Evolutionary conservation across 768 basidiomycete genomes (phyloP).

Genomic region (Mycena latifolia): DNA sequence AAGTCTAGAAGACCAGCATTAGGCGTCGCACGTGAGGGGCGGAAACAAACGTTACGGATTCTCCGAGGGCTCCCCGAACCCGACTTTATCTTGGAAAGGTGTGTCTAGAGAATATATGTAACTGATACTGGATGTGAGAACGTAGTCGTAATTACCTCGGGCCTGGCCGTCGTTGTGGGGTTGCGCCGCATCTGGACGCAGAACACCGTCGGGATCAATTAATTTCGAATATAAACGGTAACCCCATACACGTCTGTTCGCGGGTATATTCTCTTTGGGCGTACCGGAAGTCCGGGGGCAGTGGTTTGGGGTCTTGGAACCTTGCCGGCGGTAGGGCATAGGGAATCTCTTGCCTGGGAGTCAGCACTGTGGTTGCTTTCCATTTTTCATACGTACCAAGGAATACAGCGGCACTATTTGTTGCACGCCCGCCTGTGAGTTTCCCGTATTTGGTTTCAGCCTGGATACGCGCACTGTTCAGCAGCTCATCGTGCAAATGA

Average conservation of each 20-base stretch:
- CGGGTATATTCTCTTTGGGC: slow-evolving; percentile 69
- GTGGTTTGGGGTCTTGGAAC: slow-evolving; percentile 71
- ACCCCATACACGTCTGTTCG: slow-evolving; percentile 66
- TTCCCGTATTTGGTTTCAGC: slow-evolving; percentile 69
- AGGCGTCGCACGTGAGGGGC: background rate
- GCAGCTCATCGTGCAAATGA: slow-evolving; percentile 72
- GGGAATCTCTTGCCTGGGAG: slow-evolving; percentile 68
- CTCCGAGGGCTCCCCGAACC: slow-evolving; percentile 76
- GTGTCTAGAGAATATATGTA: slow-evolving; percentile 47
- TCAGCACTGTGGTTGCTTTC: background rate
- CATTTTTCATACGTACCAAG: slow-evolving; percentile 58
- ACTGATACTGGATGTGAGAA: background rate
- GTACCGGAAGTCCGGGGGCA: slow-evolving; percentile 69
- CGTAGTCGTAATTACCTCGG: slow-evolving; percentile 50
- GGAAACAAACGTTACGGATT: slow-evolving; percentile 62
- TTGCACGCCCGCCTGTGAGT: slow-evolving; percentile 69
- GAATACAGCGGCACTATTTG: slow-evolving; percentile 73
- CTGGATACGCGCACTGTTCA: slow-evolving; percentile 54
- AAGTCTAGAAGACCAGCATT: slow-evolving; percentile 51
- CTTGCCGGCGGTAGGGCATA: slow-evolving; percentile 76
- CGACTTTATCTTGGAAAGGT: slow-evolving; percentile 70
- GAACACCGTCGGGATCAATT: background rate
- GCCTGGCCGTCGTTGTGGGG: slow-evolving; percentile 76
- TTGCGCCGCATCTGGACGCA: slow-evolving; percentile 65
- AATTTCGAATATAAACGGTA: slow-evolving; percentile 22